Evolutionary conservation across 352 stramenopile species (phyloP), one percentile per base, ranked within the genome.

Genomic region (Achlya hypogyna): DNA sequence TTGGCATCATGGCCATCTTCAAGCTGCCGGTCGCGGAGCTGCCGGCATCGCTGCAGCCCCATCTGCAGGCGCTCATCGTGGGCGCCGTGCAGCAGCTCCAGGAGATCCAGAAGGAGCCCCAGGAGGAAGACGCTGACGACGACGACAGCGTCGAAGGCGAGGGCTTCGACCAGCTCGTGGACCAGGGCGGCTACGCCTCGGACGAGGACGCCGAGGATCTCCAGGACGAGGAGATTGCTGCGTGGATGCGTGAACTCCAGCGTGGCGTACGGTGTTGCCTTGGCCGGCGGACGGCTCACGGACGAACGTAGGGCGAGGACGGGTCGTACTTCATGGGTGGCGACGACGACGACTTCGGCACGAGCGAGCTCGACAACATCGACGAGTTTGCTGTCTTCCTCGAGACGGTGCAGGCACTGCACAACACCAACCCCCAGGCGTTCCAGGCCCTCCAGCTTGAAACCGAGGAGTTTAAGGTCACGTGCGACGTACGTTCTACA

Each of bases 381-480:
- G 90, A 98, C 64, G 89, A 98, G 72, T 73, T 97, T 23, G 78
- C 93, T 56, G 96, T 95, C 69, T 87, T 98, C 72, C 84, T 96
- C 65, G 75, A 89, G 66, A 92, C 92, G 27, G 72, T 98, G 34
- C 92, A 93, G 32, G 28, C 51, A 22, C 40, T 67, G 42, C 47
- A 58, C 23, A 45, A 20, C 18, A 67, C 60, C 51, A 67, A 67
- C 51, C 60, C 60, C 4, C 40, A 59, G 18, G 42, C 47, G 34
- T 67, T 49, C 51, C 45, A 67, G 12, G 40, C 38, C 18, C 27
- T 67, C 8, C 60, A 67, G 18, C 40, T 67, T n/a, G 42, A 58
- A 18, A 67, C 60, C 9, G 60, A 67, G 29, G 60, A 67, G 27
- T 67, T 67, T 45, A 67, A 67, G 22, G 47, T 40, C 18, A 45